These are phyloP conservation scores for Lactarius akahatsu DNA, from an alignment of 768 basidiomycete genomes.

Conservation along the genomic window DNA sequence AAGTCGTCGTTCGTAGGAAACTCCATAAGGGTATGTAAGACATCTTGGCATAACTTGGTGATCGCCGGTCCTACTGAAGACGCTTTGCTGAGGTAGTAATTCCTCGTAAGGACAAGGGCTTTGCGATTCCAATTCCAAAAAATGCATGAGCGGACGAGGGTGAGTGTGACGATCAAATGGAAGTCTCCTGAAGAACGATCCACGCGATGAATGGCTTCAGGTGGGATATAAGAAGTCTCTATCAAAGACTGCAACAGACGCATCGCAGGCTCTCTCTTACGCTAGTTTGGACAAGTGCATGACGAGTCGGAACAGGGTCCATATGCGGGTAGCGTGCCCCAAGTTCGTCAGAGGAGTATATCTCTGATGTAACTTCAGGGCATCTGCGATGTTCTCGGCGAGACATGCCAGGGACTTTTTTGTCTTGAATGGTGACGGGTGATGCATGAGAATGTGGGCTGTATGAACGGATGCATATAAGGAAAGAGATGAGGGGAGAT, in stretches of 20 bases:
- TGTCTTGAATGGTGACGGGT: conserved; percentile 36
- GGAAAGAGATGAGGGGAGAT: conserved; percentile 36
- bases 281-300: conserved; percentile 42
- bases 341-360: background rate
- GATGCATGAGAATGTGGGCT: conserved; percentile 37
- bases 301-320: conserved; percentile 45
- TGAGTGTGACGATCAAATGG: conserved; percentile 47
- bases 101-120: conserved; percentile 42
- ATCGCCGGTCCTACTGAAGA: conserved; percentile 33
- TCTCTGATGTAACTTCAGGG: conserved; percentile 10
- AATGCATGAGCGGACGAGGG: conserved; percentile 52
- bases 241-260: conserved; percentile 52
- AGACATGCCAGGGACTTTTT: conserved; percentile 3
- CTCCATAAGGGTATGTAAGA: conserved; percentile 34
- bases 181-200: conserved; percentile 44
- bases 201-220: conserved; percentile 44
- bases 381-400: conserved; percentile 3
- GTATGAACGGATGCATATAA: conserved; percentile 35
- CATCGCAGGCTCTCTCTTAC: conserved; percentile 41
- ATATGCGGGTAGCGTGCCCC: conserved; percentile 31
- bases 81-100: conserved; percentile 34
- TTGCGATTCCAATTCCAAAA: conserved; percentile 53
- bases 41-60: conserved; percentile 42
- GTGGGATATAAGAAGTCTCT: conserved; percentile 45
- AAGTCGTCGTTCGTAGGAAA: conserved; percentile 37